Evolutionary conservation across 2,329 filamentous ascomycete genomes (phyloP), one percentile per base, ranked within the genome.

Genomic region (Myriosclerotinia scirpicola): DNA sequence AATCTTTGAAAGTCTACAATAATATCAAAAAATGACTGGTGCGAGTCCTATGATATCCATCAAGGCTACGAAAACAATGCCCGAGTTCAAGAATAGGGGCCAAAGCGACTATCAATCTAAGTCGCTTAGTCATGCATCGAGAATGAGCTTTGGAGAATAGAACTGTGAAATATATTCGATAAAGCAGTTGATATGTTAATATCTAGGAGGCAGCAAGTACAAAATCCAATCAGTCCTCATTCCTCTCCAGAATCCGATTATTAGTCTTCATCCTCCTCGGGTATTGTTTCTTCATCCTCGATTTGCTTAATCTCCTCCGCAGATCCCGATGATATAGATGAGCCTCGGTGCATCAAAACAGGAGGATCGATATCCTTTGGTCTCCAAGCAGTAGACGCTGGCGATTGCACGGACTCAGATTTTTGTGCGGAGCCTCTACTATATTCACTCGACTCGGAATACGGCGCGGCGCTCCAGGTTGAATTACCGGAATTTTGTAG

Each of bases 251-350:
- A 69, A 6, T 72, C 71, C 2, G 11, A 53, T 42, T 42, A 11
- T 40, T 54, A 22, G 17, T 73, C 68, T 36, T 74, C 74, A 53
- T 73, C 72, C 54, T 76, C 74, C 53, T 81, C 75, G n/a, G 65
- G 70, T 40, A 76, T 75, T 12, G 70, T 69, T 40, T 66, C 63
- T 9, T 73, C 71, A 17, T 72, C 69, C 58, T 76, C 75, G 54
- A 75, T 61, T 56, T 72, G 61, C 65, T 71, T 72, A 34, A 75
- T 74, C 46, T 74, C 72, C 61, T 73, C 76, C 17, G 63, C 68
- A 4, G 70, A 70, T 44, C 69, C 72, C 5, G 54, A 61, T 12
- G 67, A 68, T 34, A 73, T 55, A 14, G 66, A 66, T n/a, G 68
- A 71, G n/a, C 71, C 72, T 40, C 69, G 65, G 61, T 76, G 71